Evolutionary conservation across 2,329 filamentous ascomycete genomes (phyloP).

Genomic region (Nakataea oryzae): DNA sequence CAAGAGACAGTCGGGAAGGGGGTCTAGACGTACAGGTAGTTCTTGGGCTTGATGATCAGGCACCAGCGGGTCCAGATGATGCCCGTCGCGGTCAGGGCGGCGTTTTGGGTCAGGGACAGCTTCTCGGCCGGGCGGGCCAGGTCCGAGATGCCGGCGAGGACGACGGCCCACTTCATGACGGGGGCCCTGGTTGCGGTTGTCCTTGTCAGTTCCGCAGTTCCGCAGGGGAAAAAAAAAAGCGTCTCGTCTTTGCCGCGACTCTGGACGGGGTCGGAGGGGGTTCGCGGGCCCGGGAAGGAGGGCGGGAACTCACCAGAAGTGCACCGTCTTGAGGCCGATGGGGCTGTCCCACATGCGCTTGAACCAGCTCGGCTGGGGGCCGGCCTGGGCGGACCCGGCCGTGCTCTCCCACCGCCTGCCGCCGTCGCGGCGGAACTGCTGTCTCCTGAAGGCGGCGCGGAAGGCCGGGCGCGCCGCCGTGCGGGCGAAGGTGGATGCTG

Average conservation of each 20-base stretch:
- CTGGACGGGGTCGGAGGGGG: no score
- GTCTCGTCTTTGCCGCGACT: not conserved
- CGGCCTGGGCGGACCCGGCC: constrained; percentile 33
- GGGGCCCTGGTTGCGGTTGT: not conserved
- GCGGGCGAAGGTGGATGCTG: constrained; percentile 33
- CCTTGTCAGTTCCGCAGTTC: not conserved
- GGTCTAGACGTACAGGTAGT: constrained; percentile 59
- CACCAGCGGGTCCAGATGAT: constrained; percentile 99
- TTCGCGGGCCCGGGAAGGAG: not conserved
- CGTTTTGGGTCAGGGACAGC: constrained; percentile 88
- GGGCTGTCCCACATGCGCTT: constrained; percentile 78
- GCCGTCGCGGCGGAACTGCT: constrained; percentile 24
- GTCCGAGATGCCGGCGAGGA: constrained; percentile 85
- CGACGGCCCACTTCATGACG: constrained; percentile 61
- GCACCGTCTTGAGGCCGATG: constrained; percentile 81
- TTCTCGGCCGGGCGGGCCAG: constrained; percentile 84
- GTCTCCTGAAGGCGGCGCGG: constrained; percentile 40
- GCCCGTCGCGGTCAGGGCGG: constrained; percentile 80
- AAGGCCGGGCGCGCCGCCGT: constrained; percentile 43
- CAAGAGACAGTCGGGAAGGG: not conserved
- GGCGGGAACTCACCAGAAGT: constrained; percentile 68
- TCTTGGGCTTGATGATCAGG: constrained; percentile 89
- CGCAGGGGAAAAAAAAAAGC: not conserved
- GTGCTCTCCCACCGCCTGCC: constrained; percentile 52
- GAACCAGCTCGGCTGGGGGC: constrained; percentile 45